phyloP scores from a whole-genome alignment of 2,329 filamentous ascomycete species.

The Beauveria australis region DNA sequence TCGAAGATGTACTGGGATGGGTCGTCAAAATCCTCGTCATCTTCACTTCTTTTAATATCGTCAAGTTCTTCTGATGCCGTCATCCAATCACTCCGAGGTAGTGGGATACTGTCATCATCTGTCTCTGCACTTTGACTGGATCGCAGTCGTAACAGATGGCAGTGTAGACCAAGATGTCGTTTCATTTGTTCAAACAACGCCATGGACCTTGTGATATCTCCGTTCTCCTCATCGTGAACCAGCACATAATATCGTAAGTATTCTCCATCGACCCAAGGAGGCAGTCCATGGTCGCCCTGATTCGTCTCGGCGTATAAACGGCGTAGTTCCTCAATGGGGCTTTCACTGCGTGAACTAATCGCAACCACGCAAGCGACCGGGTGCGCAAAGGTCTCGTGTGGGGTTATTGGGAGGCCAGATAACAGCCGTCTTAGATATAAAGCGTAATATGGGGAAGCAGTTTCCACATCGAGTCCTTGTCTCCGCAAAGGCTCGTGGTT shows the following conservation, averaged over 20 bases:
- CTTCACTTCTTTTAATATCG: slow-evolving; percentile 60
- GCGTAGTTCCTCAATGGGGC: slow-evolving; percentile 79
- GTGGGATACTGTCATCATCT: slow-evolving; percentile 79
- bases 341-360: slow-evolving; percentile 78
- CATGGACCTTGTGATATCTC: slow-evolving; percentile 86
- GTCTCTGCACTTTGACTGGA: slow-evolving; percentile 79
- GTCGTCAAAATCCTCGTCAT: slow-evolving; percentile 61
- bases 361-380: slow-evolving; percentile 92
- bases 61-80: slow-evolving; percentile 77
- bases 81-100: slow-evolving; percentile 82
- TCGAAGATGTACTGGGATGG: slow-evolving; percentile 78
- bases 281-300: slow-evolving; percentile 63
- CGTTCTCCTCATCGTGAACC: slow-evolving; percentile 90
- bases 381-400: slow-evolving; percentile 90
- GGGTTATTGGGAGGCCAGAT: slow-evolving; percentile 66
- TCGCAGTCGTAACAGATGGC: slow-evolving; percentile 78
- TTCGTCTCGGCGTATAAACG: slow-evolving; percentile 80
- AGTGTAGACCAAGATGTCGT: slow-evolving; percentile 92
- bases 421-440: slow-evolving; percentile 77
- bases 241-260: slow-evolving; percentile 94
- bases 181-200: slow-evolving; percentile 97
- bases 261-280: slow-evolving; percentile 81
- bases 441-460: slow-evolving; percentile 72
- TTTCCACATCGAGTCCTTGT: slow-evolving; percentile 36
- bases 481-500: slow-evolving; percentile 31